Evolutionary conservation across 345 rosid genomes (phyloP).

Genomic region (Ceriops tagal): DNA sequence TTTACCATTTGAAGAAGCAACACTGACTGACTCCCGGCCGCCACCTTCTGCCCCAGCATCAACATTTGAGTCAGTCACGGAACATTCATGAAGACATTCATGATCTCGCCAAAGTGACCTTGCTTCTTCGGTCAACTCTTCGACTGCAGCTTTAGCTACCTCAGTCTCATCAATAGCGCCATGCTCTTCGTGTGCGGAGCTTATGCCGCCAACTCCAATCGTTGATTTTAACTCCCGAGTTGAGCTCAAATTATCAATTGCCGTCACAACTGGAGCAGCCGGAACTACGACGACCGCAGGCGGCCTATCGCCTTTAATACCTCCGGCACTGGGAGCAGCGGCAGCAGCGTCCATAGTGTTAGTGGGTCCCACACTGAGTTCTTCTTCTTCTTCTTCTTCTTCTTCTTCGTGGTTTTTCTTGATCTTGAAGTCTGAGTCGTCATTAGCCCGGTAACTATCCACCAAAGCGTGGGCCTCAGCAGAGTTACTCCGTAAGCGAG

Average conservation of each 20-base stretch:
- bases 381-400: too few relatives aligned
- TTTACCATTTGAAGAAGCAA: slow-evolving; percentile 26
- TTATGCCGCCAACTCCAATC: background rate
- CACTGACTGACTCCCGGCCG: slow-evolving; percentile 5
- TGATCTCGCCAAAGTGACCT: too few relatives aligned
- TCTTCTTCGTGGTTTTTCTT: too few relatives aligned
- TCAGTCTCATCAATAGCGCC: background rate
- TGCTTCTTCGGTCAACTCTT: too few relatives aligned
- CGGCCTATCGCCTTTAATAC: slow-evolving; percentile 33
- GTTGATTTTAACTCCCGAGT: slow-evolving; percentile 21
- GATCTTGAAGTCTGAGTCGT: background rate
- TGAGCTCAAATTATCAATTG: slow-evolving; percentile 4
- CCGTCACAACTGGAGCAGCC: too few relatives aligned
- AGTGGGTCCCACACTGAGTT: background rate
- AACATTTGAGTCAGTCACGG: too few relatives aligned
- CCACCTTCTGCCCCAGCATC: too few relatives aligned
- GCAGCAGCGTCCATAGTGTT: background rate
- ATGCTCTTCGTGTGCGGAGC: slow-evolving; percentile 2
- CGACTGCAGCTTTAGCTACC: too few relatives aligned
- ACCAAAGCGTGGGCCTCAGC: background rate
- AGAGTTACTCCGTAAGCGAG: slow-evolving; percentile 1
- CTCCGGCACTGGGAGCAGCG: background rate
- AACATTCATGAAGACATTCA: too few relatives aligned
- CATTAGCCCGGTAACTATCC: too few relatives aligned
- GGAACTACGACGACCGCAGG: slow-evolving; percentile 15